Evolutionary conservation across 2,329 filamentous ascomycete species (phyloP).

Genomic region (Penicillium digitatum): DNA sequence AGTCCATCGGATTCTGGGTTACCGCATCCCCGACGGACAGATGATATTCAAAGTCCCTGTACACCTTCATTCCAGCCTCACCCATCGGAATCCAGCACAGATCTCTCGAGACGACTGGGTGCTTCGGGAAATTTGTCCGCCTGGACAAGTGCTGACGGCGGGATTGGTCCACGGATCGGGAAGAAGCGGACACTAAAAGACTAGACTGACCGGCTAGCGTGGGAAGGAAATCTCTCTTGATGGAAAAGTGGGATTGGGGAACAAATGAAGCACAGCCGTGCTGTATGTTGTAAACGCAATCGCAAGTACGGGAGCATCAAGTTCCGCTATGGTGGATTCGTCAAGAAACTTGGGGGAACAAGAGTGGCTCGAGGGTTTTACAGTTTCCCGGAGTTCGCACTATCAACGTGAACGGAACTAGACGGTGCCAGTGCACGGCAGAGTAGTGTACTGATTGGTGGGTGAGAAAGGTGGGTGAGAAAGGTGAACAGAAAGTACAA

Average conservation of each 20-base stretch:
- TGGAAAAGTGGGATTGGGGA: background rate
- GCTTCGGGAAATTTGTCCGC: conserved; percentile 25
- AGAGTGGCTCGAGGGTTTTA: conserved; percentile 15
- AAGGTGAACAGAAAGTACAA: conserved; percentile 7
- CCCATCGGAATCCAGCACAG: conserved; percentile 13
- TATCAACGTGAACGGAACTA: conserved; percentile 8
- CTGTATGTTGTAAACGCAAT: conserved; percentile 10
- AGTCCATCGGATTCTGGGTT: no score
- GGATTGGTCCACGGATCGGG: conserved; percentile 4
- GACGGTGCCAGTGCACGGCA: background rate
- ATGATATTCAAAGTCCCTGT: conserved; percentile 6
- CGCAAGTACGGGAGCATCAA: background rate
- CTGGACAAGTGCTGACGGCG: background rate
- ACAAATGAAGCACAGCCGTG: no score
- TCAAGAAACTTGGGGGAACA: conserved; percentile 10
- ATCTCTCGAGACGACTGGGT: conserved; percentile 20
- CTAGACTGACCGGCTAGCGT: background rate
- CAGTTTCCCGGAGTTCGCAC: conserved; percentile 16
- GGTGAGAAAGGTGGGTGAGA: no score
- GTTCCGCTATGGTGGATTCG: conserved; percentile 15
- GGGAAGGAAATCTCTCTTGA: background rate
- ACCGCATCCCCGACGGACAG: no score
- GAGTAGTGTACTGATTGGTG: conserved; percentile 14
- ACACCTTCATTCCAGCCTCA: conserved; percentile 16
- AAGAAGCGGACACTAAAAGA: conserved; percentile 1